Evolutionary conservation across 331 rosid genomes (phyloP), one percentile per base, ranked within the genome.

Genomic region (Erythrophleum ivorense): DNA sequence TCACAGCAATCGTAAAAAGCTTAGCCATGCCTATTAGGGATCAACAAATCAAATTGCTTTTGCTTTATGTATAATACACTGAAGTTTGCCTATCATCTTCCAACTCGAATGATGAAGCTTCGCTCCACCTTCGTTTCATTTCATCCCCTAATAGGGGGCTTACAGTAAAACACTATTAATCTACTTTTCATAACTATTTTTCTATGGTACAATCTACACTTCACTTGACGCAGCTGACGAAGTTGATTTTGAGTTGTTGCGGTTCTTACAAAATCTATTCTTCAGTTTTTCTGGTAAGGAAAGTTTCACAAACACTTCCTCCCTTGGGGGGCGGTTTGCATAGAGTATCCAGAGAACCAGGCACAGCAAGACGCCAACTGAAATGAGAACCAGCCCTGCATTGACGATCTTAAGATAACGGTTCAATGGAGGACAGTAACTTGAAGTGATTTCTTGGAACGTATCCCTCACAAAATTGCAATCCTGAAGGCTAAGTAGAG

Each of bases 391-490:
- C 68, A 96, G 85, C 46, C 99, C 99, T 29, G 90, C 90, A 82
- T 90, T 89, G 67, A 93, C 87, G 52, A 90, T 82, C 88, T 90
- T 85, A 16, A 96, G 95, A 84, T 87, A 85, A 70, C 82, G 92
- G 80, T 88, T 86, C 40, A 96, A 86, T 18, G 94, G 95, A 54
- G 95, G 97, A 72, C 98, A 94, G 78, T 90, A 90, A 48, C 82
- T 89, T 43, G 91, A 80, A 64, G 97, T 86, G 83, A 94, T 96
- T 85, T 75, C 89, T 76, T 85, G 87, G 84, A 96, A 94, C 0
- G 99, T 88, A 8, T 94, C 94, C 75, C 97, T 87, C 13, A 96
- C 99, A 84, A 96, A 96, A 86, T 96, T 91, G 82, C 99, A 96
- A 67, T 96, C 86, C 87, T 96, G 99, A 80, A 96, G 89, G 85